Evolutionary conservation across 2,329 filamentous ascomycete species (phyloP), one percentile per base, ranked within the genome.

Genomic region (Hirsutella thompsonii): DNA sequence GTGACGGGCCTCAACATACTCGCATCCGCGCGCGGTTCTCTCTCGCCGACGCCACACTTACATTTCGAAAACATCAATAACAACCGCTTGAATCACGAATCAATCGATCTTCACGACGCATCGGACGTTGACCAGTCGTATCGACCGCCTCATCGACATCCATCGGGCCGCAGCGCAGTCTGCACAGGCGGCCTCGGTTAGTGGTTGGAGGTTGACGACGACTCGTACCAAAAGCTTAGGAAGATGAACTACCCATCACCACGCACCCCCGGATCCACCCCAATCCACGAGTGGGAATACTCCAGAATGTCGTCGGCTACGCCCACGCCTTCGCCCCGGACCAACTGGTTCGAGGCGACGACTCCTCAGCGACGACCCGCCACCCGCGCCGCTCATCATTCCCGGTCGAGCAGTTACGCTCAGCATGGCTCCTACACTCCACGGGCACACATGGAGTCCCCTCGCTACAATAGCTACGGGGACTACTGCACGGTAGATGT

Each of bases 401-500:
- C 51, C 43, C 51, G 61, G 43, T 55, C 57, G 49, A 59, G 55
- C 52, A 63, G 61, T 49, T 63, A 61, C 47, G 62, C 59, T 36
- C 55, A 59, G 37, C 55, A 51, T 45, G 51, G 48, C 43, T 52
- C 52, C 39, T 57, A 54, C 56, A 67, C 59, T 49, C 69, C 61
- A 44, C 66, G 64, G 52, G 66, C 63, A 44, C 67, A 64, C 33
- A 63, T 67, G 45, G 73, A 74, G 55, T 78, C 74, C 47, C 74
- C 74, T 47, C 70, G 74, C 52, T 78, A 74, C 65, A 76, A 70
- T 58, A 77, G 73, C 67, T 69, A 67, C 56, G 74, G 74, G 59
- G 66, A 74, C 56, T 78, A 78, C 67, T 73, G 71, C 63, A 76
- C 74, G 63, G 72, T 71, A 64, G 74, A 77, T 76, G 74, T 78